phyloP scores from a whole-genome alignment of 176 grass and related monocot genomes.

The Paspalum notatum region DNA sequence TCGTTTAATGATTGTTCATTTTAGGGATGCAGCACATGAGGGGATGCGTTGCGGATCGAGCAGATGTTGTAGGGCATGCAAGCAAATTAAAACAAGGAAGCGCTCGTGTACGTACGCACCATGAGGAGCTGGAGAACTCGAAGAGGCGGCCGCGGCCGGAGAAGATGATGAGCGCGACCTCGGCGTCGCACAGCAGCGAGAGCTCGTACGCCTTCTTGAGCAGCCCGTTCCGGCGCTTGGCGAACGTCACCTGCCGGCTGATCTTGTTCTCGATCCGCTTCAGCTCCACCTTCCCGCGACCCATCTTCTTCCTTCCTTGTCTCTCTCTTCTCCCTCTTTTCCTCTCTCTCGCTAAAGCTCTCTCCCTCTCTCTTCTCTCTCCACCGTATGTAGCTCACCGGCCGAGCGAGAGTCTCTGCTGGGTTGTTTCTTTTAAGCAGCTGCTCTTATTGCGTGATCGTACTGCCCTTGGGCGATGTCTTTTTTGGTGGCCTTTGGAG shows the following conservation, averaged over 20 bases:
- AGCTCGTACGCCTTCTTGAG: slow-evolving; percentile 97
- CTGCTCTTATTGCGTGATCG: too few species aligned
- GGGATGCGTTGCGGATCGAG: background rate
- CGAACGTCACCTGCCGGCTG: slow-evolving; percentile 90
- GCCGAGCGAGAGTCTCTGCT: too few species aligned
- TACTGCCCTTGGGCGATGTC: too few species aligned
- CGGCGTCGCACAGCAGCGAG: slow-evolving; percentile 83
- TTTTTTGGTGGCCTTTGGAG: background rate
- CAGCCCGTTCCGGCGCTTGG: slow-evolving; percentile 85
- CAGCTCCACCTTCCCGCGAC: slow-evolving; percentile 89
- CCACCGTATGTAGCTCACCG: background rate
- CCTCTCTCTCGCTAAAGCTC: background rate
- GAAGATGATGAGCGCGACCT: slow-evolving; percentile 93
- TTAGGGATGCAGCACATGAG: too few species aligned
- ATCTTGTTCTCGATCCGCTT: slow-evolving; percentile 97
- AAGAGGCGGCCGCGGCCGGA: slow-evolving; percentile 90
- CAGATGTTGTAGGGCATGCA: background rate
- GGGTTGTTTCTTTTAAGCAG: too few species aligned
- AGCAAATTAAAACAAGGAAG: background rate
- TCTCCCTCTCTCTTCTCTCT: background rate
- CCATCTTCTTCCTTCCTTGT: slow-evolving; percentile 47
- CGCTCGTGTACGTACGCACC: slow-evolving; percentile 36
- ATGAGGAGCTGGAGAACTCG: slow-evolving; percentile 82
- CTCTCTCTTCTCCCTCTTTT: background rate
- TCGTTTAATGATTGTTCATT: background rate